Conservation (phyloP, 768 basidiomycete species). For the Tulasnella calospora region DNA sequence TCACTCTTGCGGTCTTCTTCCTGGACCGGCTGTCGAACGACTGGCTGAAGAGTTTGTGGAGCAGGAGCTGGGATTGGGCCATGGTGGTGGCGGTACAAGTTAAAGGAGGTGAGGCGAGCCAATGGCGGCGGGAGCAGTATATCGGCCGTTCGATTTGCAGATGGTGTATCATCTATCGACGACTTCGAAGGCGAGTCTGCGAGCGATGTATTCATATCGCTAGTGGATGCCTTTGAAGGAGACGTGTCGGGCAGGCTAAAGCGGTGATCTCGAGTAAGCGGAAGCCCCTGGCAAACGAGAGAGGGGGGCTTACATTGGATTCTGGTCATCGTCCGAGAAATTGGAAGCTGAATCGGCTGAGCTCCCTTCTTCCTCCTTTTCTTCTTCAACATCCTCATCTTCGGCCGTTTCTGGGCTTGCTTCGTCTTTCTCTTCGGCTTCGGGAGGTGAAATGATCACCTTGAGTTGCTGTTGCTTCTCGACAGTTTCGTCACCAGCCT, state of each 20-base stretch:
- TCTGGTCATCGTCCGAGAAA: not conserved
- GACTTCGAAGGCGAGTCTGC: not conserved
- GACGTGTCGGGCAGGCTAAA: not conserved
- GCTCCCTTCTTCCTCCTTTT: not conserved
- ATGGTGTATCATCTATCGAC: not conserved
- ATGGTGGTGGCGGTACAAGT: slow-evolving; percentile 17
- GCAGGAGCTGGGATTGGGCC: not conserved
- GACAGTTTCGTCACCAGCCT: not conserved
- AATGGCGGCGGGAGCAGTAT: not conserved
- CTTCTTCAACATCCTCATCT: not conserved
- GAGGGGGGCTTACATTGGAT: not conserved
- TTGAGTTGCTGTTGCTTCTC: not conserved
- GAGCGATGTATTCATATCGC: not conserved
- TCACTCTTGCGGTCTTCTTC: slow-evolving; percentile 8
- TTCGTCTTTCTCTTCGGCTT: not conserved
- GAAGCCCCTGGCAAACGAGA: not conserved
- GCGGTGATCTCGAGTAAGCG: not conserved
- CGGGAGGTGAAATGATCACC: not conserved
- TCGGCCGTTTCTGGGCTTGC: not conserved
- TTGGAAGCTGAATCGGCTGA: not conserved
- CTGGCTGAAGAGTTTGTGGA: not conserved
- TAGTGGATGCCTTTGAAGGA: not conserved
- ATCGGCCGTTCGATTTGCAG: not conserved
- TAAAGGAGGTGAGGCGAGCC: not conserved
- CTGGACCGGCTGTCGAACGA: not conserved